Conservation (phyloP, 73 alveolate species). For the Tetrahymena borealis region DNA sequence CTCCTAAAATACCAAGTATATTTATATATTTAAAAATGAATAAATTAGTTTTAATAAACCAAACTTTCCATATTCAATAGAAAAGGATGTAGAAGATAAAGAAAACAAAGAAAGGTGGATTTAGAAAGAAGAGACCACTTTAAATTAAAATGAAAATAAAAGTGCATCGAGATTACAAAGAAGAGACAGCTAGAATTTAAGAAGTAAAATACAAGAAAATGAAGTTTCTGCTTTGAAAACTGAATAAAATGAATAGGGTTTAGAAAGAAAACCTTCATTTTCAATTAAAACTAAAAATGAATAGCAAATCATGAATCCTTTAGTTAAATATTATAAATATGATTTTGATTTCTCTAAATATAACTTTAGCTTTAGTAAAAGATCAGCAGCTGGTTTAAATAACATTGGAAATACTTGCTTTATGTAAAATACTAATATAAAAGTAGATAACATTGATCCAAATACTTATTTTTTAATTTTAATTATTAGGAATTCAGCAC, state of each 20-base stretch:
- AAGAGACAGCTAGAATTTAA: not conserved
- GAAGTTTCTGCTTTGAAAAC: not conserved
- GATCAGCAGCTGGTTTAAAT: constrained; percentile 46
- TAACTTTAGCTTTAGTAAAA: not conserved
- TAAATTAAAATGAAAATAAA: not conserved
- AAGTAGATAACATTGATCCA: not conserved
- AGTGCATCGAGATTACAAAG: not conserved
- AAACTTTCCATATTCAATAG: no score
- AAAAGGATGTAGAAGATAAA: not conserved
- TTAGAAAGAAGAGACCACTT: not conserved
- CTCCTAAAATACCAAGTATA: not conserved
- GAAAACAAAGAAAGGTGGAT: not conserved
- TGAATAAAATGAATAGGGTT: not conserved
- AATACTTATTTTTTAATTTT: not conserved
- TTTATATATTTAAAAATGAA: not conserved
- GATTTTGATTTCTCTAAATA: not conserved
- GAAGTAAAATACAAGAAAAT: not conserved
- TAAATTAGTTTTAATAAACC: not conserved
- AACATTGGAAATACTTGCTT: constrained; percentile 80
- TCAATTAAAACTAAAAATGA: not conserved
- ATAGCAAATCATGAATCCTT: not conserved
- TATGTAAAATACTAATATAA: constrained; percentile 14
- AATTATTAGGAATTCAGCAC: constrained; percentile 63
- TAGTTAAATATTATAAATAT: not conserved
- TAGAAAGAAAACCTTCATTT: not conserved